phyloP scores from a whole-genome alignment of 371 early-diverging fungal species.

The Syncephalis plumigaleata region DNA sequence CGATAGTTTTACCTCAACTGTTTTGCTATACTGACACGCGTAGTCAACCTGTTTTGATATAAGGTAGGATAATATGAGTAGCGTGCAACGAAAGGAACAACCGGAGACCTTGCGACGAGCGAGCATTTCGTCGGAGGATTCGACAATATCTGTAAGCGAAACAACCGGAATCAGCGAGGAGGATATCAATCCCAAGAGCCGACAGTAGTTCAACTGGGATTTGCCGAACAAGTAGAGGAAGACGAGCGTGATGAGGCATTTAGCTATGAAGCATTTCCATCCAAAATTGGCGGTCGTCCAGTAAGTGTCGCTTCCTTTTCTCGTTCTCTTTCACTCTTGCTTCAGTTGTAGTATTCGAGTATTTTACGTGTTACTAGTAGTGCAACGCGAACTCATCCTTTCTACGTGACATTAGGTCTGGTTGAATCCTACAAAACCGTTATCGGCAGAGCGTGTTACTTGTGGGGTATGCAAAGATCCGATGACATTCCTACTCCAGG shows the following conservation, averaged over 20 bases:
- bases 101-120: no score
- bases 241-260: constrained; percentile 35
- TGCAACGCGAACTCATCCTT: no score
- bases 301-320: constrained; percentile 24
- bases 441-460: constrained; percentile 31
- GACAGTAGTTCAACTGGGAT: constrained; percentile 42
- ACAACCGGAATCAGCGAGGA: no score
- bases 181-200: no score
- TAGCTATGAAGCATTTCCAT: constrained; percentile 31
- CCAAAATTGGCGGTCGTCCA: constrained; percentile 80
- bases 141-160: no score
- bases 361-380: no score
- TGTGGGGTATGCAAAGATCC: constrained; percentile 70
- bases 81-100: no score
- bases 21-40: no score
- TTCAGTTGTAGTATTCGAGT: not conserved
- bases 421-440: constrained; percentile 59
- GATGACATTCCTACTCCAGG: constrained; percentile 74
- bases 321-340: not conserved
- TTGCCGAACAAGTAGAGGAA: constrained; percentile 44
- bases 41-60: no score
- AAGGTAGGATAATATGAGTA: no score
- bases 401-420: constrained; percentile 61
- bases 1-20: no score
- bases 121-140: no score